These are phyloP conservation scores for Nakaseomyces nivariensis DNA, from an alignment of 1,139 yeast species.

Conservation along the genomic window DNA sequence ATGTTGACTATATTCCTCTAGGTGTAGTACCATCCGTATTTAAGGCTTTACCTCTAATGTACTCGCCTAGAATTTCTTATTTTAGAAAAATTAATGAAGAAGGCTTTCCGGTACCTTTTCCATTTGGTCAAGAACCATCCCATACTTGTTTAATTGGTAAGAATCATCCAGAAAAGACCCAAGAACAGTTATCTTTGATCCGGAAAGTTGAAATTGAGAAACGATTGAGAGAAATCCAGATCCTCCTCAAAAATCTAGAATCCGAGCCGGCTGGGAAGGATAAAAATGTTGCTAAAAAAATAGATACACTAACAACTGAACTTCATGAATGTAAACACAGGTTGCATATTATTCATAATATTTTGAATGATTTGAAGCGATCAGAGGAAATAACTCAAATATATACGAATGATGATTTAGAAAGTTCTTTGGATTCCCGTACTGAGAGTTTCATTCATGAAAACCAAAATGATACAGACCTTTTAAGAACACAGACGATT, in stretches of 20 bases:
- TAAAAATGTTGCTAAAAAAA: conserved; percentile 14
- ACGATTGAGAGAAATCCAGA: conserved; percentile 18
- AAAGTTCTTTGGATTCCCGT: conserved; percentile 9
- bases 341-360: conserved; percentile 30
- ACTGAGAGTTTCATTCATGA: not conserved
- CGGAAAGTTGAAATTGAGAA: conserved; percentile 39
- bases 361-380: conserved; percentile 28
- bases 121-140: conserved; percentile 58
- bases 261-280: conserved; percentile 5
- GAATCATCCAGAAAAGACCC: conserved; percentile 46
- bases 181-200: conserved; percentile 34
- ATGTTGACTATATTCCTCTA: conserved; percentile 47
- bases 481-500: conserved; percentile 20
- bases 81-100: conserved; percentile 54
- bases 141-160: conserved; percentile 59
- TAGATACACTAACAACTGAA: conserved; percentile 24
- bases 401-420: conserved; percentile 18
- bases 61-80: conserved; percentile 67
- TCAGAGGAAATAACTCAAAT: conserved; percentile 26
- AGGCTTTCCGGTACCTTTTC: conserved; percentile 42
- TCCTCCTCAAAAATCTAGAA: conserved; percentile 7
- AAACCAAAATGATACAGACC: not conserved
- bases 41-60: conserved; percentile 49
- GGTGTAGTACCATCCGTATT: conserved; percentile 41
- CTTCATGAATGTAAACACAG: conserved; percentile 33